Conservation (phyloP, 148 eudicot species). For the Camellia granthamiana region DNA sequence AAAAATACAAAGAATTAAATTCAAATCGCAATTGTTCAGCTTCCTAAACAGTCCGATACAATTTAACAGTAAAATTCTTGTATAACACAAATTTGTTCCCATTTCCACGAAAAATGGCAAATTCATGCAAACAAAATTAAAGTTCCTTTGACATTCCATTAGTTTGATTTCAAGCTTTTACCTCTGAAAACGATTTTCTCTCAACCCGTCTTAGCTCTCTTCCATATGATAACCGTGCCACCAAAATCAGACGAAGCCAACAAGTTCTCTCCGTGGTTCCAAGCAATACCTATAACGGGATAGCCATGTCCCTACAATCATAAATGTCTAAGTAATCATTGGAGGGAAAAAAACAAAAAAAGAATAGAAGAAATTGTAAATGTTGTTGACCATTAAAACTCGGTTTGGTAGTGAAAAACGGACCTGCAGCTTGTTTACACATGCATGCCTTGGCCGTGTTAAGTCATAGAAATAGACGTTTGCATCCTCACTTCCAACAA, state of each 20-base stretch:
- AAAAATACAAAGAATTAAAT: conserved; percentile 1
- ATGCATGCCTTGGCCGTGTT: conserved; percentile 82
- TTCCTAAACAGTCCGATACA: neutral
- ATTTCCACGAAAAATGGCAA: neutral
- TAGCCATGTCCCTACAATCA: conserved; percentile 80
- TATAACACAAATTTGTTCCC: neutral
- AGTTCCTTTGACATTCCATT: neutral
- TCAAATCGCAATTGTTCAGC: neutral
- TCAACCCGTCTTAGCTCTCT: conserved; percentile 71
- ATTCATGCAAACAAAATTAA: conserved; percentile 1
- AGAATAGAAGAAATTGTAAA: neutral
- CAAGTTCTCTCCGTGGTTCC: conserved; percentile 92
- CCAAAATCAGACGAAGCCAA: conserved; percentile 92
- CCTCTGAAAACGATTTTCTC: neutral
- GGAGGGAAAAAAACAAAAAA: too few species aligned
- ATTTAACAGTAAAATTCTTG: neutral
- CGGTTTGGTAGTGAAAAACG: conserved; percentile 4
- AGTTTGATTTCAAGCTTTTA: neutral
- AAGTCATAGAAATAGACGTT: conserved; percentile 94
- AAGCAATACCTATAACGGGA: conserved; percentile 87
- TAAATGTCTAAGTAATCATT: neutral
- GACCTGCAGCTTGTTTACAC: conserved; percentile 96
- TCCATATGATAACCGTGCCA: conserved; percentile 96
- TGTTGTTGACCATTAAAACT: neutral
- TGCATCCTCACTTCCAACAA: conserved; percentile 96